These are phyloP conservation scores for Yamadazyma jaroonii DNA, from an alignment of 1,139 yeast species.

Conservation along the genomic window DNA sequence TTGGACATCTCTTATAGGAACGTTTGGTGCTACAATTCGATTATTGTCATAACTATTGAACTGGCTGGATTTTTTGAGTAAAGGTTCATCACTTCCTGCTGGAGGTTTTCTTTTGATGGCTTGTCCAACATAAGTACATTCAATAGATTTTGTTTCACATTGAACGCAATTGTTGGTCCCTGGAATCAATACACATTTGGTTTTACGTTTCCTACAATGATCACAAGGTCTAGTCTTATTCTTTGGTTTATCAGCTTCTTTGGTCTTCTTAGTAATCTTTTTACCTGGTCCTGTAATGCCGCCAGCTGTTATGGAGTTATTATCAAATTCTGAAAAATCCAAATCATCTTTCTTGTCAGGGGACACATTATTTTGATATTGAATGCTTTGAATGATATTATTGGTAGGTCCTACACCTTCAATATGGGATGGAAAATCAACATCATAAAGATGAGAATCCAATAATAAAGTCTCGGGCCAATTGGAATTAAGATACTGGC, in stretches of 20 bases:
- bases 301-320: neutral
- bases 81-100: constrained; percentile 19
- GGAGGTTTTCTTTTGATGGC: constrained; percentile 31
- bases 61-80: constrained; percentile 15
- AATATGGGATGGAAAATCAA: constrained; percentile 17
- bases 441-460: constrained; percentile 26
- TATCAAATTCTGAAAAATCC: neutral
- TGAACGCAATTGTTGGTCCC: constrained; percentile 59
- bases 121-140: constrained; percentile 51
- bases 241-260: constrained; percentile 14
- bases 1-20: constrained; percentile 49
- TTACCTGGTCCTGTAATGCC: neutral
- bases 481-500: constrained; percentile 31
- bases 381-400: constrained; percentile 32
- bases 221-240: constrained; percentile 55
- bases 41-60: constrained; percentile 1
- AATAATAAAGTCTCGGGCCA: constrained; percentile 41
- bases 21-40: constrained; percentile 45
- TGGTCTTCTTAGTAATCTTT: neutral
- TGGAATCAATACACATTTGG: constrained; percentile 62
- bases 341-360: constrained; percentile 9
- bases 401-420: constrained; percentile 17
- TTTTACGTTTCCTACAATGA: constrained; percentile 64
- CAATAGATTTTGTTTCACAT: constrained; percentile 66
- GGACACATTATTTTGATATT: constrained; percentile 29